These are phyloP conservation scores for Pseudogymnoascus sp. DNA, from an alignment of 2,329 filamentous ascomycete genomes.

Conservation along the genomic window DNA sequence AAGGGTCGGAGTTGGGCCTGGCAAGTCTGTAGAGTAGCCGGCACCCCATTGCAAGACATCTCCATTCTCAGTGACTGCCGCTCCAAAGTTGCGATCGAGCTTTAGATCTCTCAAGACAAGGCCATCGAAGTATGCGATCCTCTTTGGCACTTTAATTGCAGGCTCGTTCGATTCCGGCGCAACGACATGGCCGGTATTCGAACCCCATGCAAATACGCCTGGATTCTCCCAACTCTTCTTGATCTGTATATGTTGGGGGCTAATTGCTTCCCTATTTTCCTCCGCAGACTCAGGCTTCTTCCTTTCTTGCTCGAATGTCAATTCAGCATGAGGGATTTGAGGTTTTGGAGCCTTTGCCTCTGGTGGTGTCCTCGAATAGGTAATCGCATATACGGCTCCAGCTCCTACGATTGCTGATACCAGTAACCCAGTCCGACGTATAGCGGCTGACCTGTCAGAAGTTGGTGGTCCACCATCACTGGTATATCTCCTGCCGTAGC, in stretches of 20 bases:
- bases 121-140: conserved; percentile 76
- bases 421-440: conserved; percentile 16
- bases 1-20: conserved; percentile 61
- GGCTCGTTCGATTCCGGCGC: conserved; percentile 73
- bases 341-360: conserved; percentile 23
- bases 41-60: conserved; percentile 88
- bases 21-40: conserved; percentile 59
- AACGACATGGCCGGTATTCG: conserved; percentile 75
- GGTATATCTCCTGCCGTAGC: neutral
- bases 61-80: conserved; percentile 78
- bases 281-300: conserved; percentile 53
- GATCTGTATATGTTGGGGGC: conserved; percentile 80
- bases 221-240: conserved; percentile 74
- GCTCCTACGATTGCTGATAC: conserved; percentile 20
- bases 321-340: conserved; percentile 35
- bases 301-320: conserved; percentile 62
- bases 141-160: conserved; percentile 69
- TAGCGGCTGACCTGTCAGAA: neutral
- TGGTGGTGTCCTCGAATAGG: conserved; percentile 21
- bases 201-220: conserved; percentile 90
- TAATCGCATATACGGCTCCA: conserved; percentile 20
- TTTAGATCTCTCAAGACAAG: conserved; percentile 81
- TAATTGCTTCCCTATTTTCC: conserved; percentile 67
- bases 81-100: conserved; percentile 72
- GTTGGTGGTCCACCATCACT: neutral